Base-by-base conservation (phyloP, 1,139 yeast species). In the Blastobotrys illinoisensis region DNA sequence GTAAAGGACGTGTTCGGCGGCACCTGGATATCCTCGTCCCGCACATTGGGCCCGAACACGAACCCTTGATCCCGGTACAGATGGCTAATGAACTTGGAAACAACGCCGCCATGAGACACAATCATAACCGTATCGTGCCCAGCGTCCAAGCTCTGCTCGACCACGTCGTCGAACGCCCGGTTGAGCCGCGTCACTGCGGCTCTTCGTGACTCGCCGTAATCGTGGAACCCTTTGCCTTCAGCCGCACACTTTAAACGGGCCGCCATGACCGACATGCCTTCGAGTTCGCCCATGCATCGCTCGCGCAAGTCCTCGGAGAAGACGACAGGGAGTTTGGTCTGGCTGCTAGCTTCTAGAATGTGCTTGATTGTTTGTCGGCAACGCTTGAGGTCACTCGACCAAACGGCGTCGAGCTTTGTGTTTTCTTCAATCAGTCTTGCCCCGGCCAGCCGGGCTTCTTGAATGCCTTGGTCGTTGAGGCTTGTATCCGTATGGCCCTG, bases 71-170 rank as follows among this genome's bases (percentile, higher is more conserved):
- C 75, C 2, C 64, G 62, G 56, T 79, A 72, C 44, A 80, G 67
- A 58, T 79, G 74, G 53, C 80, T 62, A 66, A 67, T 57, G 65
- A 85, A 77, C 49, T 82, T 79, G 52, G 88, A 79, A 36, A 90
- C 83, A 1, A 88, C 88, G 5, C 97, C 96, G 18, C 97, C 97
- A 66, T 90, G 97, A 11, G 93, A 83, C 55, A 93, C 83, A 23
- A 89, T 59, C 24, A 84, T 74, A 1, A 86, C 77, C 57, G 85
- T 86, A 48, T 70, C 67, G 57, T 74, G 68, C 18, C 68, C 68
- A 2, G 71, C 64, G 0, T 63, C 64, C 1, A 64, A 59, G 9
- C 81, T 73, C 14, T 71, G 70, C 6, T 71, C 71, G 2, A 83
- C 65, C 0, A 83, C 67, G 2, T 59, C 55, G 19, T 75, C 71